Percentiles rank a stretch among this genome's conserved stretches.
Conservation (phyloP, 805 yeast genomes). For the Diddensiella transvaalensis region DNA sequence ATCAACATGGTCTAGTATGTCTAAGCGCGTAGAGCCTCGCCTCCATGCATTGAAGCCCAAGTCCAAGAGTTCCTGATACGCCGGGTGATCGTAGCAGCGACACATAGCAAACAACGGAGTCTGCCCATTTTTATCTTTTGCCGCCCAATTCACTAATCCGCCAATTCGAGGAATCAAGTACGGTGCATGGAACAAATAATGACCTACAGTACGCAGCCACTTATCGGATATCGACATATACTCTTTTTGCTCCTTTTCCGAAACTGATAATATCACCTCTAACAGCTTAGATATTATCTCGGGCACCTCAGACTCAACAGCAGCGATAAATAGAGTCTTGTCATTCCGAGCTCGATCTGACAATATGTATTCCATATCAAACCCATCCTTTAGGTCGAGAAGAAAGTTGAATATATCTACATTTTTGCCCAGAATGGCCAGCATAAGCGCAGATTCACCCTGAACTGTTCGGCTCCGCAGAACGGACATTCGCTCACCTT, state of each 20-base stretch:
- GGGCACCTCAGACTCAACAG: conserved; percentile 53
- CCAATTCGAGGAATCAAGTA: conserved; percentile 55
- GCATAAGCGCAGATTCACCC: conserved; percentile 72
- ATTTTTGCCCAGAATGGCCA: conserved; percentile 52
- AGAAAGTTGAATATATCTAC: conserved; percentile 44
- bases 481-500: conserved; percentile 20
- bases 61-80: conserved; percentile 41
- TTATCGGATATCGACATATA: conserved; percentile 53
- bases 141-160: conserved; percentile 60
- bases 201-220: conserved; percentile 63
- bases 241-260: conserved; percentile 42
- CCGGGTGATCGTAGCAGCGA: conserved; percentile 73
- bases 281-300: conserved; percentile 47
- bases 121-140: conserved; percentile 59
- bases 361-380: conserved; percentile 63
- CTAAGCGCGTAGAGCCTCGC: conserved; percentile 12
- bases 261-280: conserved; percentile 43
- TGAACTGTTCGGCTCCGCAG: conserved; percentile 41
- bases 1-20: conserved; percentile 66
- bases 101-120: conserved; percentile 77
- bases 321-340: conserved; percentile 55
- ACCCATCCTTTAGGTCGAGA: conserved; percentile 45
- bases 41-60: conserved; percentile 21
- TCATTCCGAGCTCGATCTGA: conserved; percentile 56
- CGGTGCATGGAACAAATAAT: conserved; percentile 60